phyloP scores from a whole-genome alignment of 2,329 filamentous ascomycete species.

The Venturia pyrina region DNA sequence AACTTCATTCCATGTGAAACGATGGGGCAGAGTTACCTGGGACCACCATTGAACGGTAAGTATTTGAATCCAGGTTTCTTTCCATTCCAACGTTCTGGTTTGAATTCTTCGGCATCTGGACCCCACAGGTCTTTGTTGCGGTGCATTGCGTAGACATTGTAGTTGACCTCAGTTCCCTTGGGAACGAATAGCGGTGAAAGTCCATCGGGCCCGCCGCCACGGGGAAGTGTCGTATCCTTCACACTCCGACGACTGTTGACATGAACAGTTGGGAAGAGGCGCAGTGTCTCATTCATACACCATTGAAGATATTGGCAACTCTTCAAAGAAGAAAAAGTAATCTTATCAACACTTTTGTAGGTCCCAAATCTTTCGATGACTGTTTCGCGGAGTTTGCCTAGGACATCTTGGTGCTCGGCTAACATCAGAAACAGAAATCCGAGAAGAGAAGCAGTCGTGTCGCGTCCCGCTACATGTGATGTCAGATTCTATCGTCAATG shows the following conservation, averaged over 20 bases:
- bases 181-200: neutral
- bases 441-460: conserved; percentile 44
- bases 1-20: too few species aligned
- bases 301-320: conserved; percentile 8
- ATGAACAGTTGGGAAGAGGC: conserved; percentile 10
- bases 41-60: conserved; percentile 28
- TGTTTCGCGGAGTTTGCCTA: conserved; percentile 6
- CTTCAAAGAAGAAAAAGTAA: conserved; percentile 7
- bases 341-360: neutral
- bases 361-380: conserved; percentile 8
- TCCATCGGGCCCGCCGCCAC: conserved; percentile 11
- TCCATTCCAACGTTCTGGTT: conserved; percentile 29
- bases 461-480: conserved; percentile 33
- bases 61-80: conserved; percentile 26
- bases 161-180: conserved; percentile 56
- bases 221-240: conserved; percentile 8
- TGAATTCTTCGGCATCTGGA: conserved; percentile 32
- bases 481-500: neutral
- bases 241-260: conserved; percentile 7
- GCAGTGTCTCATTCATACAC: conserved; percentile 12
- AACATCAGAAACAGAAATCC: conserved; percentile 30
- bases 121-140: conserved; percentile 47
- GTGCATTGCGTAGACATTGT: conserved; percentile 64
- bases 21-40: conserved; percentile 19
- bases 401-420: neutral